Base-by-base conservation (phyloP, 768 basidiomycete species). In the Mycena pura region DNA sequence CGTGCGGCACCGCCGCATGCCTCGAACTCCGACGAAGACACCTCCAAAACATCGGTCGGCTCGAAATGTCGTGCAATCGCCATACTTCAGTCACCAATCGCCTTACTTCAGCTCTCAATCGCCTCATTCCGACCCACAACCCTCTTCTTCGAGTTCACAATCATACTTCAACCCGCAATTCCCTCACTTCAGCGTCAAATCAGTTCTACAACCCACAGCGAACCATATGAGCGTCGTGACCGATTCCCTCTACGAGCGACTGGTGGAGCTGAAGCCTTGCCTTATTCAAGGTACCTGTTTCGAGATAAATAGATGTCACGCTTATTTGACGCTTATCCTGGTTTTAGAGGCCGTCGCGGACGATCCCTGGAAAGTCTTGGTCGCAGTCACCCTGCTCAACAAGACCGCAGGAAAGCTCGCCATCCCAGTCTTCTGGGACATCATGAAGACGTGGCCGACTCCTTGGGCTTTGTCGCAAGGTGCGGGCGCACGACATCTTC, bases 311-410 rank as follows among this genome's bases (percentile, higher is more conserved):
- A n/a, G n/a, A n/a, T n/a, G n/a, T 44, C 56, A 36, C 46, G 25
- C 48, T 22, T 29, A 53, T 29, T n/a, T 45, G 21, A 25, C 21
- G 1, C 29, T 45, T 31, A 34, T 28, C 19, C 38, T n/a, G n/a
- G 38, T 43, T 3, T 21, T 54, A 89, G 86, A 88, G 67, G 69
- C 67, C 43, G 74, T 90, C 22, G 77, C 81, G 0, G 71, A 80
- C 19, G 80, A 87, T 64, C 86, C 88, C 6, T 92, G 90, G 88
- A 89, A 86, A 70, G 71, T 92, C 32, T 76, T 92, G 7, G 78
- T 92, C 19, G 87, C 86, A 1, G 85, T 84, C 6, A 86, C 82
- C 32, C 75, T 92, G 6, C 81, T 92, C 19, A 92, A 93, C 68
- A 87, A 88, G 69, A 91, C 91, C 0, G 73, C 83, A 0, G 90